Evolutionary conservation across 306 rosid species (phyloP).

Genomic region (Cucumis cinereus): DNA sequence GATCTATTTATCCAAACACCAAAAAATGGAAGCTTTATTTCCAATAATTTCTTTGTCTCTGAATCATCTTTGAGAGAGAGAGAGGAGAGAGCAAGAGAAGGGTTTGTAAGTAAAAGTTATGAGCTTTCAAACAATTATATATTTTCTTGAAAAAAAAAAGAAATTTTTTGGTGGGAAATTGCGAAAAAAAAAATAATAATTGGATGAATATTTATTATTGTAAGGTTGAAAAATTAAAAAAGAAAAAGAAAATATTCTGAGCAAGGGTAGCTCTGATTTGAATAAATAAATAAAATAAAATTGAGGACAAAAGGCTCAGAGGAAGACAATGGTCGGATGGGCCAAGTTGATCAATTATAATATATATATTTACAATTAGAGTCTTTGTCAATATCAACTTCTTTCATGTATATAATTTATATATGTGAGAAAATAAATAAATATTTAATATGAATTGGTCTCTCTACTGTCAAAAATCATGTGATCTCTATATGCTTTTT

Average conservation of each 20-base stretch:
- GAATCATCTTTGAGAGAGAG: background rate
- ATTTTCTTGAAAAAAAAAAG: background rate
- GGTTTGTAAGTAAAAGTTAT: background rate
- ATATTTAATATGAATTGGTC: background rate
- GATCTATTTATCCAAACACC: background rate
- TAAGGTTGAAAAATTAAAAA: background rate
- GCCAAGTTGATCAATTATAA: conserved; percentile 5
- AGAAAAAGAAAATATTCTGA: conserved; percentile 28
- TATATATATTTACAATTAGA: background rate
- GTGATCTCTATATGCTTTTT: conserved; percentile 17
- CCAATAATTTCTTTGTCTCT: conserved; percentile 13
- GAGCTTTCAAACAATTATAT: conserved; percentile 15
- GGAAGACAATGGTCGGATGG: conserved; percentile 67
- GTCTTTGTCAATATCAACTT: background rate
- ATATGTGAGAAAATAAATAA: background rate
- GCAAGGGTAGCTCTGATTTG: background rate
- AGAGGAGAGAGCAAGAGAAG: conserved; percentile 9
- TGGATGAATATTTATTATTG: conserved; percentile 11
- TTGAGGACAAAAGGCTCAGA: conserved; percentile 4
- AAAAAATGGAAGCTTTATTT: conserved; percentile 3
- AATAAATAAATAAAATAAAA: background rate
- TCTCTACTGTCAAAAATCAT: conserved; percentile 34
- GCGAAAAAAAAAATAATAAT: conserved; percentile 19
- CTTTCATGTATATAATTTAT: too few relatives aligned
- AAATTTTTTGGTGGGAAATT: background rate